phyloP scores from a whole-genome alignment of 352 stramenopile genomes.

The Phytophthora palmivora region DNA sequence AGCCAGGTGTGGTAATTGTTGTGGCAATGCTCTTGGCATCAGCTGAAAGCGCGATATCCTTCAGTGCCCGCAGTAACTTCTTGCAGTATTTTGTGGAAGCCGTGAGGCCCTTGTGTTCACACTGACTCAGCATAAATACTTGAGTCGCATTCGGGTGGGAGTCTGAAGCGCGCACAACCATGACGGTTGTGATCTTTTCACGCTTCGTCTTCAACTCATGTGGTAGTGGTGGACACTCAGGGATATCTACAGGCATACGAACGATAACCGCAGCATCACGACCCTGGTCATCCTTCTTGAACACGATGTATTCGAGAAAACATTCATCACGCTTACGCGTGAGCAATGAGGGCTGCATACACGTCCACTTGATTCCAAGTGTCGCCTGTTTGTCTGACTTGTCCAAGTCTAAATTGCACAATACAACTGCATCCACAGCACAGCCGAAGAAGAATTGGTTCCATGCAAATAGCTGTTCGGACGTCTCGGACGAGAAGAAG shows the following conservation, averaged over 20 bases:
- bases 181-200: slow-evolving; percentile 54
- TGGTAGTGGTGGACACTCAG: slow-evolving; percentile 60
- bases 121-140: slow-evolving; percentile 62
- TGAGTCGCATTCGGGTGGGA: slow-evolving; percentile 43
- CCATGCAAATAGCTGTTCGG: slow-evolving; percentile 69
- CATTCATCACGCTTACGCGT: slow-evolving; percentile 75
- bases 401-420: slow-evolving; percentile 62
- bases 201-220: slow-evolving; percentile 66
- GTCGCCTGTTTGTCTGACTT: slow-evolving; percentile 56
- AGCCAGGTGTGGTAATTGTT: slow-evolving; percentile 45
- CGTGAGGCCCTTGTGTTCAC: slow-evolving; percentile 55
- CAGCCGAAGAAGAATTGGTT: slow-evolving; percentile 75
- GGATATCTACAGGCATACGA: slow-evolving; percentile 62
- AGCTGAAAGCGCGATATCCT: slow-evolving; percentile 52
- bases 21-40: slow-evolving; percentile 70
- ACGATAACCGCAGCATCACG: slow-evolving; percentile 73
- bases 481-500: slow-evolving; percentile 75
- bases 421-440: slow-evolving; percentile 68
- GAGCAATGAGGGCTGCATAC: slow-evolving; percentile 63
- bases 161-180: slow-evolving; percentile 57
- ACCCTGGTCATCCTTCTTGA: slow-evolving; percentile 58
- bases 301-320: slow-evolving; percentile 80
- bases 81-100: slow-evolving; percentile 56
- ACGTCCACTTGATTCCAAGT: slow-evolving; percentile 85
- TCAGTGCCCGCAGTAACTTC: slow-evolving; percentile 58